These are phyloP conservation scores for Metschnikowia proteae DNA, from an alignment of 805 yeast genomes.

Conservation along the genomic window DNA sequence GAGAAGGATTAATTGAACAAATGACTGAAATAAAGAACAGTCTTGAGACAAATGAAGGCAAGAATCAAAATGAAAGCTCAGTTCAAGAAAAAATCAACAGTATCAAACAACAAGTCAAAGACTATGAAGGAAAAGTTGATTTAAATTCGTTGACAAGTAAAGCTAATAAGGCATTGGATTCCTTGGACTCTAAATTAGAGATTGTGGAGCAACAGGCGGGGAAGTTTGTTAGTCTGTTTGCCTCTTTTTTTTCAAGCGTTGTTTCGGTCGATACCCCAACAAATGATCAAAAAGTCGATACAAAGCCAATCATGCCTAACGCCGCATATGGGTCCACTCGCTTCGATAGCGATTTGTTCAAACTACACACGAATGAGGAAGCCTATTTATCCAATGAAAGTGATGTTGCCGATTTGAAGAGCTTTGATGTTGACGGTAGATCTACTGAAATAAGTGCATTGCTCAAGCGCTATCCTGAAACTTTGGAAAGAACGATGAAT, in stretches of 20 bases:
- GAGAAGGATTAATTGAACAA: slow-evolving; percentile 26
- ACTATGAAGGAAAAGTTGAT: slow-evolving; percentile 19
- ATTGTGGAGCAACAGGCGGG: slow-evolving; percentile 68
- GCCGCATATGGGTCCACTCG: slow-evolving; percentile 36
- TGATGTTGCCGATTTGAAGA: slow-evolving; percentile 12
- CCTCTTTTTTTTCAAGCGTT: slow-evolving; percentile 49
- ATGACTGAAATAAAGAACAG: slow-evolving; percentile 26
- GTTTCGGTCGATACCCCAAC: slow-evolving; percentile 20
- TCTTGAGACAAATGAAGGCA: slow-evolving; percentile 12
- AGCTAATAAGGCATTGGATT: slow-evolving; percentile 60
- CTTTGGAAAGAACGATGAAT: slow-evolving; percentile 53
- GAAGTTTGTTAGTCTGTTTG: slow-evolving; percentile 51
- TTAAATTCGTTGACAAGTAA: slow-evolving; percentile 23
- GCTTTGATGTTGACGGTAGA: slow-evolving; percentile 44
- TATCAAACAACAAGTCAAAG: slow-evolving; percentile 14
- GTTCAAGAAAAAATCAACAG: slow-evolving; percentile 29
- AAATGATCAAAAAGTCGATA: slow-evolving; percentile 8
- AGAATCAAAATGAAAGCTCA: slow-evolving; percentile 14
- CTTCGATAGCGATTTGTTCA: slow-evolving; percentile 37
- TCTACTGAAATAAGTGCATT: slow-evolving; percentile 50
- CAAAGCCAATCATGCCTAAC: slow-evolving; percentile 15
- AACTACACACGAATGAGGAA: slow-evolving; percentile 34
- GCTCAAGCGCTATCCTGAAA: slow-evolving; percentile 43
- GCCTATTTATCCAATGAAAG: slow-evolving; percentile 16
- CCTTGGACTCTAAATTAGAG: slow-evolving; percentile 68